A percentile compares a stretch with the other conserved stretches of the same genome.
Evolutionary conservation across 495 filamentous ascomycete species (phyloP).

Genomic region (Penicillium antarcticum): DNA sequence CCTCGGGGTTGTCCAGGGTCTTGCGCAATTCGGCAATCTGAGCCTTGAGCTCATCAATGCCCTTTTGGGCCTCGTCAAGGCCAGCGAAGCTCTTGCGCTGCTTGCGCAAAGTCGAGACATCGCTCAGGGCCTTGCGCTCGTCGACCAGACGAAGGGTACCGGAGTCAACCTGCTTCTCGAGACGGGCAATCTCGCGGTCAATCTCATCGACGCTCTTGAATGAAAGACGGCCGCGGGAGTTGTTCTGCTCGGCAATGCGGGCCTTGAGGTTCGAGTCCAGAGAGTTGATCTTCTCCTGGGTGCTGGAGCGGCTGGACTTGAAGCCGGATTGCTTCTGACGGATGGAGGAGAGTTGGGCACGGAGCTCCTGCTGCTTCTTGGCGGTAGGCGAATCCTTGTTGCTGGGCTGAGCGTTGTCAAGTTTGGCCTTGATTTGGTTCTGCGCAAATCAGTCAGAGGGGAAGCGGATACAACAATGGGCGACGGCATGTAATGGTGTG

Average conservation of each 20-base stretch:
- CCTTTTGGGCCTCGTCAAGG: constrained; percentile 77
- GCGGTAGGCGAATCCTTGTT: constrained; percentile 69
- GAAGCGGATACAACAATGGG: not conserved
- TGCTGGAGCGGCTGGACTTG: constrained; percentile 71
- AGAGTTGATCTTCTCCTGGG: constrained; percentile 81
- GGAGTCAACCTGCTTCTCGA: constrained; percentile 80
- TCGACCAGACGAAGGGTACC: constrained; percentile 92
- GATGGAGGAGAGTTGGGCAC: constrained; percentile 66
- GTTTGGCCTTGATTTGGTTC: constrained; percentile 80
- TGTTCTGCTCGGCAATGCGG: constrained; percentile 80
- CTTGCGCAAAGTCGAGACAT: constrained; percentile 79
- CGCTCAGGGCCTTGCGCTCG: constrained; percentile 87
- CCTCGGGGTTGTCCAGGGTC: constrained; percentile 84
- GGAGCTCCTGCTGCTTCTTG: constrained; percentile 80
- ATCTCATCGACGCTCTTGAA: constrained; percentile 88
- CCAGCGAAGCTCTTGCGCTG: constrained; percentile 83
- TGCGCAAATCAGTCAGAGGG: constrained; percentile 31
- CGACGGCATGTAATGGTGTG: constrained; percentile 3
- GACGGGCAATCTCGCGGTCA: constrained; percentile 71
- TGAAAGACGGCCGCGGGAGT: constrained; percentile 65
- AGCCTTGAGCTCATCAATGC: constrained; percentile 77
- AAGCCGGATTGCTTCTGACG: constrained; percentile 76
- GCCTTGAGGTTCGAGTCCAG: constrained; percentile 80
- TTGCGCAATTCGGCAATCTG: constrained; percentile 85
- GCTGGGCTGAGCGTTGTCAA: constrained; percentile 72